These are phyloP conservation scores for Ustulina deusta DNA, from an alignment of 2,329 filamentous ascomycete species.

Conservation along the genomic window DNA sequence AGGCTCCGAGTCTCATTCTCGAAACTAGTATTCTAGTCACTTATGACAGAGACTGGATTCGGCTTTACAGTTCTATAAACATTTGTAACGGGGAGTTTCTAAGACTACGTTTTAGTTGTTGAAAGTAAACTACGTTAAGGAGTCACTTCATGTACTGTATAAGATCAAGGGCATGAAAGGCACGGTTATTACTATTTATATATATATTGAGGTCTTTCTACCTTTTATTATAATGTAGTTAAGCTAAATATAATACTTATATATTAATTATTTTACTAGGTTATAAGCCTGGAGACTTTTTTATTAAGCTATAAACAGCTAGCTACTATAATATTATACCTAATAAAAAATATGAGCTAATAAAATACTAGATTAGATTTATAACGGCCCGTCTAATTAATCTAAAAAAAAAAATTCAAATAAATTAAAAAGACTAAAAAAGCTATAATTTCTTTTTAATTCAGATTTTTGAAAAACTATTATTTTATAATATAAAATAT, in stretches of 20 bases:
- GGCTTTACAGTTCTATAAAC: too few species aligned
- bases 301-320: background rate
- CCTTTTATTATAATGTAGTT: background rate
- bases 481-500: background rate
- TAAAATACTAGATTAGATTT: too few species aligned
- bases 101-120: too few species aligned
- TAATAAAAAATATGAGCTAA: background rate
- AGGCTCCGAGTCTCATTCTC: too few species aligned
- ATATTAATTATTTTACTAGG: constrained; percentile 2
- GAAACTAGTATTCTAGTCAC: too few species aligned
- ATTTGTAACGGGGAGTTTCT: too few species aligned
- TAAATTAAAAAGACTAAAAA: background rate
- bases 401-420: too few species aligned
- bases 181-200: background rate
- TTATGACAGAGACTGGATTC: too few species aligned
- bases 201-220: constrained; percentile 1
- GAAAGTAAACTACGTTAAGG: background rate
- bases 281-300: constrained; percentile 5
- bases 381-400: too few species aligned
- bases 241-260: background rate
- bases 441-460: background rate
- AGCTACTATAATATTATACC: constrained; percentile 3
- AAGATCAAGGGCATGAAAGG: background rate
- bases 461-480: background rate
- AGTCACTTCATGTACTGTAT: background rate